Base-by-base conservation (phyloP, 495 filamentous ascomycete species). In the Trichoderma gamsii region DNA sequence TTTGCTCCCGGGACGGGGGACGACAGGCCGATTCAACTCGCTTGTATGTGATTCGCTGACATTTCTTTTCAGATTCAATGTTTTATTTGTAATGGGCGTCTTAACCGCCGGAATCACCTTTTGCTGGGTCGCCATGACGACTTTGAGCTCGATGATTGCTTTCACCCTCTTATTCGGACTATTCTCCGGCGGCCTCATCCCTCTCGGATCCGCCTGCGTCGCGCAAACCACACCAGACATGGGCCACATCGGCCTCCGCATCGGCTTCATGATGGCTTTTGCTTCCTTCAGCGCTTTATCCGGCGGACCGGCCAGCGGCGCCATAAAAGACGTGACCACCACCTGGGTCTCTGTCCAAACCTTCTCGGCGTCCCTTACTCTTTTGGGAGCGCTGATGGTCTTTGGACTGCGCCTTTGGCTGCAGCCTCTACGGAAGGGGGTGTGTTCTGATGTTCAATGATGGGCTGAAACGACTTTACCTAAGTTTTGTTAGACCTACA, bases 131-230 rank as follows among this genome's bases (percentile, higher is more conserved):
- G 68, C 68, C 6, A 69, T 71, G 21, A 49, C 71, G 15, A 67
- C 16, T 4, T 52, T 44, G 21, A 64, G 64, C 25, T 79, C 66
- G 3, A 66, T 75, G 23, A 69, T 73, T 13, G 61, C 67, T 8
- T 67, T 76, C 44, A 66, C 71, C 16, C 66, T 73, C n/a, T 69
- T 75, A 21, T 71, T 69, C 25, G 72, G 72, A 43, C 74, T 76
- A 71, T 73, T 72, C 66, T 71, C 72, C 41, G 71, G 73, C 41
- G 71, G 70, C 18, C 72, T 79, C 71, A 87, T 92, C n/a, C 86
- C 84, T 27, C 75, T 91, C 23, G 88, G 88, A 0, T 86, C 88
- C 0, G 86, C 86, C 4, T 84, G 86, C 61, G 83, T 89, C 75
- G 83, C 87, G 46, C 79, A 77, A 44, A 74, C 91, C 68, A 86